phyloP scores from a whole-genome alignment of 139 green algal genomes.

The Chlamydomonas sp. region DNA sequence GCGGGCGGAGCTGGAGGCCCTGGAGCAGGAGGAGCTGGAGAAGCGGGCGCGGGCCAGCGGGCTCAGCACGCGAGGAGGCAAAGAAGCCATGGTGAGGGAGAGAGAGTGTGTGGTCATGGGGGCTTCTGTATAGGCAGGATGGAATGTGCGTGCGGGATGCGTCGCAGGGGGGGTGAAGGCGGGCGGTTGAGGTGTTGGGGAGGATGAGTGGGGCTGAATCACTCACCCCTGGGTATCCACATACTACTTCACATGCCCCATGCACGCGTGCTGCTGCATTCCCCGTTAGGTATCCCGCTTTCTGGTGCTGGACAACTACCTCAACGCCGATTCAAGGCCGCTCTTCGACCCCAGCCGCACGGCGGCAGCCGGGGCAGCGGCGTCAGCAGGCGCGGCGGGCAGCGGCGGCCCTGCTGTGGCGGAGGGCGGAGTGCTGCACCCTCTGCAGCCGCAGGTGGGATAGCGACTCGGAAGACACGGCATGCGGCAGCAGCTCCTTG shows the following conservation, averaged over 20 bases:
- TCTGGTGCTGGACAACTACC: conserved; percentile 64
- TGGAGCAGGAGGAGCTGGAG: conserved; percentile 75
- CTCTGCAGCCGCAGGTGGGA: too few species aligned
- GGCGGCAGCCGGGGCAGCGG: not conserved
- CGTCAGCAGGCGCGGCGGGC: not conserved
- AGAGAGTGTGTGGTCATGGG: conserved; percentile 43
- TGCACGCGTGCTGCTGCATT: not conserved
- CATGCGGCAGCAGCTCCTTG: too few species aligned
- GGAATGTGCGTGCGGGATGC: not conserved
- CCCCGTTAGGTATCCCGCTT: conserved; percentile 33
- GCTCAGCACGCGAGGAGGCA: conserved; percentile 64
- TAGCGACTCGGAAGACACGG: too few species aligned
- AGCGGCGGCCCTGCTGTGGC: not conserved
- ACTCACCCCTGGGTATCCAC: not conserved
- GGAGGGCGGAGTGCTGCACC: not conserved
- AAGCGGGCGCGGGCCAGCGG: conserved; percentile 67
- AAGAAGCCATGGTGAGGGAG: conserved; percentile 43
- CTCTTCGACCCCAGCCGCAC: conserved; percentile 26
- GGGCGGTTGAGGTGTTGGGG: not conserved
- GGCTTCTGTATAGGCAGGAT: conserved; percentile 37
- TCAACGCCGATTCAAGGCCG: conserved; percentile 45
- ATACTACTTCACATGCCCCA: too few species aligned
- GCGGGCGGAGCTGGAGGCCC: conserved; percentile 61
- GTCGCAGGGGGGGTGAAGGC: not conserved
- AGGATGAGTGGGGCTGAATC: not conserved